Evolutionary conservation across 2,329 filamentous ascomycete species (phyloP).

Genomic region (Penicillium polonicum): DNA sequence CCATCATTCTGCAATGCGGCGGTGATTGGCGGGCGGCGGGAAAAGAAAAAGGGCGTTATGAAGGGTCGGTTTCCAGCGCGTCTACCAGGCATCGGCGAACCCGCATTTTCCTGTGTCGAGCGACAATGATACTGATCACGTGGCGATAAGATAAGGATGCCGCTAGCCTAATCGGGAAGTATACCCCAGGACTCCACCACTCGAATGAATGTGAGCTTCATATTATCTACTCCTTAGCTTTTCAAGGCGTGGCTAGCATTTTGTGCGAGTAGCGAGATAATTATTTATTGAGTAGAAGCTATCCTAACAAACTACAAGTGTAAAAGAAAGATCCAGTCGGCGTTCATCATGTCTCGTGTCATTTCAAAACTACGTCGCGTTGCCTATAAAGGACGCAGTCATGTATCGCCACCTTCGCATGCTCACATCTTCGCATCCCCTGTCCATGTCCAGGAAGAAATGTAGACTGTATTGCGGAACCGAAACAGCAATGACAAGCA

Average conservation of each 20-base stretch:
- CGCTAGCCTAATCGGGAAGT: background rate
- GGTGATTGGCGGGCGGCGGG: constrained; percentile 36
- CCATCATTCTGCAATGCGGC: constrained; percentile 27
- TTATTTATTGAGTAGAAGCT: background rate
- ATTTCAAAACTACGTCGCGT: constrained; percentile 10
- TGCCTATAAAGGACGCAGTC: constrained; percentile 9
- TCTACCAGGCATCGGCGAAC: constrained; percentile 16
- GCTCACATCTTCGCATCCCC: constrained; percentile 4
- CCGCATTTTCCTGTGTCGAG: constrained; percentile 17
- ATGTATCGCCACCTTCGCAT: constrained; percentile 7
- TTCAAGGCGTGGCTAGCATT: background rate
- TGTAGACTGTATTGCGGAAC: background rate
- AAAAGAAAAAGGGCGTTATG: constrained; percentile 40
- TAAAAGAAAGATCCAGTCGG: background rate
- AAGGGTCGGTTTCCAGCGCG: constrained; percentile 40
- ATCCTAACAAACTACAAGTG: background rate
- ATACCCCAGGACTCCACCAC: background rate
- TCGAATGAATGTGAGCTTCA: background rate
- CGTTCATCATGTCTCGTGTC: constrained; percentile 10
- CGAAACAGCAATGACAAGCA: constrained; percentile 14
- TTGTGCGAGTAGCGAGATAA: background rate
- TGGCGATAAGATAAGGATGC: constrained; percentile 17
- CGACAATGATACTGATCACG: constrained; percentile 19
- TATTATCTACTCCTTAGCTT: background rate
- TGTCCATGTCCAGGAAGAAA: background rate